phyloP scores from a whole-genome alignment of 306 rosid genomes.

The Vigna trinervia region DNA sequence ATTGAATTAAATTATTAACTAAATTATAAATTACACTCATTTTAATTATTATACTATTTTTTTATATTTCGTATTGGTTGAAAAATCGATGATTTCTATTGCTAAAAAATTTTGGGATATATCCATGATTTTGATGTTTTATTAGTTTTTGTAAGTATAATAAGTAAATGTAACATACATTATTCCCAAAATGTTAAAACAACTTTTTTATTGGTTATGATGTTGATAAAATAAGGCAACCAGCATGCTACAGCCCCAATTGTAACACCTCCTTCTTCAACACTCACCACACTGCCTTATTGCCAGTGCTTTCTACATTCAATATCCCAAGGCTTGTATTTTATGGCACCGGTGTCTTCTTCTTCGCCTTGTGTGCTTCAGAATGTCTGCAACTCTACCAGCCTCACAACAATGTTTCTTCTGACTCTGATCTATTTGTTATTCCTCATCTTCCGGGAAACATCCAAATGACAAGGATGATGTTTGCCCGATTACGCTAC shows the following conservation, averaged over 20 bases:
- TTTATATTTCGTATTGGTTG: too few relatives aligned
- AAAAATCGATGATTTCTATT: too few relatives aligned
- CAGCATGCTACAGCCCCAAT: conserved; percentile 16
- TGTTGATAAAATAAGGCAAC: conserved; percentile 15
- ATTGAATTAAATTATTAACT: too few relatives aligned
- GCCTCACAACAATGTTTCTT: conserved; percentile 47
- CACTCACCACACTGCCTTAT: conserved; percentile 21
- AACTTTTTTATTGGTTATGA: too few relatives aligned
- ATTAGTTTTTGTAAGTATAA: too few relatives aligned
- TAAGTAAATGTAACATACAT: neutral
- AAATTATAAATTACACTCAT: too few relatives aligned
- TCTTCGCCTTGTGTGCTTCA: conserved; percentile 43
- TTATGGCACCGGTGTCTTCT: conserved; percentile 48
- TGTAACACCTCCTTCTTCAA: conserved; percentile 44
- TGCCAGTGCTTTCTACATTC: conserved; percentile 23
- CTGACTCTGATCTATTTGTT: conserved; percentile 50
- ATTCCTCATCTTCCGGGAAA: conserved; percentile 46
- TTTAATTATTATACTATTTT: too few relatives aligned
- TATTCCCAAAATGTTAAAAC: neutral
- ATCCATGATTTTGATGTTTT: too few relatives aligned
- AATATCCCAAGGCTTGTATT: conserved; percentile 59
- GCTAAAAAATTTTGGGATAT: too few relatives aligned
- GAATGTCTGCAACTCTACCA: conserved; percentile 16
- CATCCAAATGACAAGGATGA: conserved; percentile 38
- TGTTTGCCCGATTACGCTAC: neutral